Evolutionary conservation across 495 filamentous ascomycete species (phyloP), one percentile per base, ranked within the genome.

Genomic region (Talaromyces thailandensis): DNA sequence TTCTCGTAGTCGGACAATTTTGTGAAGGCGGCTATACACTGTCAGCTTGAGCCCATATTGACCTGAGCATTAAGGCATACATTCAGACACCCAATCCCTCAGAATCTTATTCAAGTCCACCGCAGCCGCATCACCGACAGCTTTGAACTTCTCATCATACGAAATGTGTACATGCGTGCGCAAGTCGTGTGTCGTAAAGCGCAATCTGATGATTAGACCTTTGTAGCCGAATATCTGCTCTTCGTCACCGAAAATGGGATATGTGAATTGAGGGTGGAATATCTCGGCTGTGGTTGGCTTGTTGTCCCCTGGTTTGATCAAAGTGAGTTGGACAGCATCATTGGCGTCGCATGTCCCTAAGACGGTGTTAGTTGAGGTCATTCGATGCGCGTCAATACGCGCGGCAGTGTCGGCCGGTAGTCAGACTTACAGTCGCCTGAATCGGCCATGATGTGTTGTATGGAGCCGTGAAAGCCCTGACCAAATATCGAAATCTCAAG

Each of bases 141-240:
- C 65, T 63, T 83, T 83, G 71, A 94, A 91, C 72, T 90, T 89
- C 63, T 88, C 86, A 56, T 82, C 81, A 69, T 88, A 92, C 6
- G 80, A 80, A 62, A 96, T 78, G 14, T 86, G 76, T 14, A 96
- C 65, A 62, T 90, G 82, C 21, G 92, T 91, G 62, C 83, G 84
- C 71, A 97, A 81, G 66, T 96, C 86, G 68, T 89, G 88, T 29
- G 90, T 89, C 63, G 90, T 85, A 69, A 92, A 96, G 37, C 81
- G 82, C 53, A 99, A 71, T 45, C 86, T 80, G 64, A 98, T 85
- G 55, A 85, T 82, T 60, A 96, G 77, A 28, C 83, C 82, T 65
- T 89, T 85, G 75, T 98, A 96, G 24, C 94, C 94, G 65, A 96
- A 93, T 57, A 99, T 93, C 16, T 77, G 79, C 75, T 99, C 92